These are phyloP conservation scores for Thalassiosira profunda DNA, from an alignment of 108 stramenopile species.

Conservation along the genomic window DNA sequence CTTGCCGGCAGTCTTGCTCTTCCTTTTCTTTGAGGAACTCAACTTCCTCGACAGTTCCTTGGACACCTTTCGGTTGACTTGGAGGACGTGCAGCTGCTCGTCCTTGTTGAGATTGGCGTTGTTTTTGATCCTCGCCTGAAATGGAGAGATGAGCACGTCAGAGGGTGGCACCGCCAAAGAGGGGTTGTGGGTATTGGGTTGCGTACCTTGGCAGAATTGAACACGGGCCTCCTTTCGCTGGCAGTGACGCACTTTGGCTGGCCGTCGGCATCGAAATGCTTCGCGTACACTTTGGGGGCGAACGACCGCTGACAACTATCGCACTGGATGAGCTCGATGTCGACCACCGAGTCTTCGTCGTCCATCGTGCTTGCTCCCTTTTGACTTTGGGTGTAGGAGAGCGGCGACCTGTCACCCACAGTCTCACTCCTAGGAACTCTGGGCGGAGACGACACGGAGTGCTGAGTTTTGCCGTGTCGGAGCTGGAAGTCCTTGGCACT, in stretches of 20 bases:
- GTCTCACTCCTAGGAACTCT: neutral
- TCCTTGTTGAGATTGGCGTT: slow-evolving; percentile 36
- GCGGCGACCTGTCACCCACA: neutral
- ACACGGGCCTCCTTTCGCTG: slow-evolving; percentile 42
- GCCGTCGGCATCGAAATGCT: slow-evolving; percentile 43
- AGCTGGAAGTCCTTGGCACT: neutral
- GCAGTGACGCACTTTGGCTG: slow-evolving; percentile 38
- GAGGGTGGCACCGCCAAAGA: neutral
- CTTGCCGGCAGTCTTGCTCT: slow-evolving; percentile 30
- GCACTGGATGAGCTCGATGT: slow-evolving; percentile 34
- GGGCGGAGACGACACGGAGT: too few species aligned
- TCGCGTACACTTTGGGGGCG: slow-evolving; percentile 44
- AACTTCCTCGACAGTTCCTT: slow-evolving; percentile 31
- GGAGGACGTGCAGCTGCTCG: slow-evolving; percentile 33
- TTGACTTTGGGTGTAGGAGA: slow-evolving; percentile 1
- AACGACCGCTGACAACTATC: slow-evolving; percentile 39
- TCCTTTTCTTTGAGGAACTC: slow-evolving; percentile 11
- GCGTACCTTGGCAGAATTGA: slow-evolving; percentile 38
- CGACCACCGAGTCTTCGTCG: slow-evolving; percentile 27
- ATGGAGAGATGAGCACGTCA: neutral
- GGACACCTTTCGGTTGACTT: slow-evolving; percentile 22
- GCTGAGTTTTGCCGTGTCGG: too few species aligned
- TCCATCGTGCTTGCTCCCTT: neutral
- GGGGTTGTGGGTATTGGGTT: neutral
- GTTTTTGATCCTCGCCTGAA: slow-evolving; percentile 35